Conservation (phyloP, 768 basidiomycete genomes). For the Rhizopogon salebrosus region DNA sequence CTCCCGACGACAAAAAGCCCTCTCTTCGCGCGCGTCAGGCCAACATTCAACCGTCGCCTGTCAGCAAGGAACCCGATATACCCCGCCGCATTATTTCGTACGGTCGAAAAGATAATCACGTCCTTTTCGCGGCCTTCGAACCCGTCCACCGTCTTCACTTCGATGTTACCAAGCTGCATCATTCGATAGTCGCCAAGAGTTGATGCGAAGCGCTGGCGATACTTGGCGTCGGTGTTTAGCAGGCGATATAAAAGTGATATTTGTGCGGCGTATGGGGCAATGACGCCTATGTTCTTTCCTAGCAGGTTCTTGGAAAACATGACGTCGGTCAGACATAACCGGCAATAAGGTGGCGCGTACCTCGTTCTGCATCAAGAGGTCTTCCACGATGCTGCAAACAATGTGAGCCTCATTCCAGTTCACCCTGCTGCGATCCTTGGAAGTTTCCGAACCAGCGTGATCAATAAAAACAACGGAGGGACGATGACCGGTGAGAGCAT, state of each 20-base stretch:
- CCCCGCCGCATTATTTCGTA: constrained; percentile 73
- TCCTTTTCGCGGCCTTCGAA: constrained; percentile 95
- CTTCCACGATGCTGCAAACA: constrained; percentile 76
- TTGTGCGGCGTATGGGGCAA: constrained; percentile 89
- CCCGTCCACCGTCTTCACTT: constrained; percentile 91
- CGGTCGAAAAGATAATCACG: constrained; percentile 87
- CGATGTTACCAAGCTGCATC: constrained; percentile 61
- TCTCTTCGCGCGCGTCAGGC: constrained; percentile 81
- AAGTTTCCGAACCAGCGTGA: constrained; percentile 65
- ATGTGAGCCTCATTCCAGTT: constrained; percentile 78
- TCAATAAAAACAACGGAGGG: constrained; percentile 78
- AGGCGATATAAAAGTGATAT: constrained; percentile 69
- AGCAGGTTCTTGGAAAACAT: constrained; percentile 42
- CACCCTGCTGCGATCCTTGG: constrained; percentile 65
- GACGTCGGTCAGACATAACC: background rate
- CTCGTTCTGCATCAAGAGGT: constrained; percentile 70
- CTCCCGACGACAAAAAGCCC: constrained; percentile 81
- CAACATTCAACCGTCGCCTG: constrained; percentile 82
- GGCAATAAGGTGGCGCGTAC: constrained; percentile 35
- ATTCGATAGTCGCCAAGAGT: constrained; percentile 64
- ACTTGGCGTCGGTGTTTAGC: constrained; percentile 50
- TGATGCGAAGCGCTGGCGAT: constrained; percentile 46
- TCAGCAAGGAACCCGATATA: constrained; percentile 89
- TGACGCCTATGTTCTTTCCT: constrained; percentile 83
- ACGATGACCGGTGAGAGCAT: constrained; percentile 33